Conservation (phyloP, 441 rosid species). For the Gossypium armourianum region DNA sequence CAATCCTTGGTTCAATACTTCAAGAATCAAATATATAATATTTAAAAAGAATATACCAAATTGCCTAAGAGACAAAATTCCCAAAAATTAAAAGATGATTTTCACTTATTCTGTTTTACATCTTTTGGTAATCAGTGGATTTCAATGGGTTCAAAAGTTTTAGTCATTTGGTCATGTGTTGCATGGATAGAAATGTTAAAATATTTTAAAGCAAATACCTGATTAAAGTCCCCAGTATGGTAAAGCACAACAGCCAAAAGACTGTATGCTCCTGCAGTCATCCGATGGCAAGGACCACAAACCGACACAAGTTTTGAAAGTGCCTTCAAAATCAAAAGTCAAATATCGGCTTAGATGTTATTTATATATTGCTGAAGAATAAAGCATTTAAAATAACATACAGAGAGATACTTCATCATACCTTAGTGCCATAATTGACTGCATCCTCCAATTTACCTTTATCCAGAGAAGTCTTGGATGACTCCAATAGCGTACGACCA, state of each 20-base stretch:
- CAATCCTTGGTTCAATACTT: background rate
- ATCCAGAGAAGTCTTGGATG: slow-evolving; percentile 72
- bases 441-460: slow-evolving; percentile 84
- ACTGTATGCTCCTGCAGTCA: slow-evolving; percentile 81
- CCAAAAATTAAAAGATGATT: background rate
- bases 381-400: background rate
- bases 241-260: slow-evolving; percentile 73
- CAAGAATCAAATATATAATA: background rate
- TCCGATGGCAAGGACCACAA: slow-evolving; percentile 77
- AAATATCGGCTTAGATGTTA: slow-evolving; percentile 19
- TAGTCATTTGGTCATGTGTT: background rate
- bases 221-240: slow-evolving; percentile 77
- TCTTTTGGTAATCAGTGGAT: background rate
- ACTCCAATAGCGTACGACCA: slow-evolving; percentile 67
- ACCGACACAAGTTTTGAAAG: slow-evolving; percentile 64
- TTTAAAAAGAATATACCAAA: background rate
- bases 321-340: slow-evolving; percentile 46
- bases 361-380: background rate
- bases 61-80: background rate
- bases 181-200: slow-evolving; percentile 7
- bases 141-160: background rate
- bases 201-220: slow-evolving; percentile 39
- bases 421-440: slow-evolving; percentile 69
- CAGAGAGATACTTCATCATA: slow-evolving; percentile 16
- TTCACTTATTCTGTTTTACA: background rate